phyloP scores from a whole-genome alignment of 768 basidiomycete genomes.

The Podaxis sp. region DNA sequence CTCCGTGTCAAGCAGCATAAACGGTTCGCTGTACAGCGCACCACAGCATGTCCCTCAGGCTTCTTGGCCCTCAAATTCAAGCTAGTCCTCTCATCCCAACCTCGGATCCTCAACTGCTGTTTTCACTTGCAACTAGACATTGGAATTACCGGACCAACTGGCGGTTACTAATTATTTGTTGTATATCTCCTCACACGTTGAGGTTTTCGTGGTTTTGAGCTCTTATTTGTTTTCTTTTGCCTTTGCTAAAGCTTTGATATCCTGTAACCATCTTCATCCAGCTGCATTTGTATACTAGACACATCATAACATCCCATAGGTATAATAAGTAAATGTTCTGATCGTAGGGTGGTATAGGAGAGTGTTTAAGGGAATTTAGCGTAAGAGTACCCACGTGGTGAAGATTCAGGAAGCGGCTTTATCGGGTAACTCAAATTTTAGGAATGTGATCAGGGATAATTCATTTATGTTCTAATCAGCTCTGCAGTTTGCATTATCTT shows the following conservation, averaged over 20 bases:
- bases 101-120: neutral
- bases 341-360: neutral
- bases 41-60: constrained; percentile 32
- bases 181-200: constrained; percentile 2
- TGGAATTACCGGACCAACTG: constrained; percentile 10
- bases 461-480: neutral
- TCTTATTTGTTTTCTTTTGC: constrained; percentile 14
- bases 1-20: constrained; percentile 35
- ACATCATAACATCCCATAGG: constrained; percentile 27
- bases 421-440: constrained; percentile 14
- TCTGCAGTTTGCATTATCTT: neutral
- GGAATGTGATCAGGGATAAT: constrained; percentile 12
- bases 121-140: constrained; percentile 7
- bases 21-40: constrained; percentile 37
- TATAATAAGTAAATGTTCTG: constrained; percentile 2
- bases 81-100: constrained; percentile 13
- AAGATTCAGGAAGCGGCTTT: neutral
- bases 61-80: constrained; percentile 25
- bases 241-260: constrained; percentile 23
- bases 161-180: constrained; percentile 15
- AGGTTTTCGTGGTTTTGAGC: constrained; percentile 8
- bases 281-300: constrained; percentile 35
- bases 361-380: no score
- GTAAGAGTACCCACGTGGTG: neutral
- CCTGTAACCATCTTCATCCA: constrained; percentile 25